Base-by-base conservation (phyloP, 2,329 filamentous ascomycete species). In the Ophiostoma novo-ulmi region DNA sequence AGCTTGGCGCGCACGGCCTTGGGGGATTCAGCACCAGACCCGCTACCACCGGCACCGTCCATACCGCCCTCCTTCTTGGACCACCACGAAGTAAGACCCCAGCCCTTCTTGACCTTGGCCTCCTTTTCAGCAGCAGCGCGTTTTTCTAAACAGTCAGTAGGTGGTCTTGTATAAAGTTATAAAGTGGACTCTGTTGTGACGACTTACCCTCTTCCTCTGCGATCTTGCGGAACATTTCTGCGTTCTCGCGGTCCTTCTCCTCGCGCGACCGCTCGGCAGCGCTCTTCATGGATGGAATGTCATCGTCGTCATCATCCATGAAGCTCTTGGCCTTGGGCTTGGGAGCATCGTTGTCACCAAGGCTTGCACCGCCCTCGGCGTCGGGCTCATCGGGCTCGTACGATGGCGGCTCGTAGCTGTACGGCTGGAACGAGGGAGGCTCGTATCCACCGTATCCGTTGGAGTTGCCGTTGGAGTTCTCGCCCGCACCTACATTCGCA, bases 1-100 rank as follows among this genome's bases (percentile, higher is more conserved):
- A 99, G 86, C 77, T 99, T 99, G 73, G 96, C 95, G 75, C 88
- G 89, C 78, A 97, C 92, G n/a, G 94, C 82, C 77, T 90, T 90
- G 77, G 84, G 85, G 5, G 83, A 78, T n/a, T 80, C 78, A 8
- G 48, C 66, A 81, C 38, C 75, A 17, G 58, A 36, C 11, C 44
- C 48, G 14, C 70, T 55, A 41, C 36, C 13, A 41, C 71, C 48
- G 13, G 61, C 78, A 14, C 44, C 55, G 81, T 75, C 39, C 81
- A 70, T 5, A 80, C 80, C n/a, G 81, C 74, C n/a, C 84, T 90
- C 87, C 78, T 91, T 89, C 75, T 88, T 87, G 73, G 81, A 79
- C 71, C 85, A 96, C 93, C 94, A 97, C 68, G 92, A 89, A 41
- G 88, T 86, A 71, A 97, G 91, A 78, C 89, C 91, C 89, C 94